These are phyloP conservation scores for Fusarium guadeloupense DNA, from an alignment of 2,329 filamentous ascomycete species.

Conservation along the genomic window DNA sequence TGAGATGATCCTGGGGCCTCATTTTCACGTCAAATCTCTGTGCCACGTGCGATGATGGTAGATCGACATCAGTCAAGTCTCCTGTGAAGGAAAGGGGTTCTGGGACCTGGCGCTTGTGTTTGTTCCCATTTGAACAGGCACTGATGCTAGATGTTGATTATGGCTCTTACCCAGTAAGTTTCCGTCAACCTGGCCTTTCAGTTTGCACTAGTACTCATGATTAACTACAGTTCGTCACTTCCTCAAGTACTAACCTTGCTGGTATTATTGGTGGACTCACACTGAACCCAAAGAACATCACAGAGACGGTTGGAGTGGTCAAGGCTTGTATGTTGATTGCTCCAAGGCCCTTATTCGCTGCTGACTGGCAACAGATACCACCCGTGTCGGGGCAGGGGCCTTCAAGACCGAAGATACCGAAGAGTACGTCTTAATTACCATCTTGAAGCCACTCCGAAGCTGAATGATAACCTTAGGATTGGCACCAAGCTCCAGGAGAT, in stretches of 20 bases:
- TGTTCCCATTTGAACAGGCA: conserved; percentile 42
- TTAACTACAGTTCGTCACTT: conserved; percentile 57
- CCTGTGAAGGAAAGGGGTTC: conserved; percentile 26
- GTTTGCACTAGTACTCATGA: conserved; percentile 16
- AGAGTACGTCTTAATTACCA: conserved; percentile 44
- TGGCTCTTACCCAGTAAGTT: conserved; percentile 48
- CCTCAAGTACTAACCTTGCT: conserved; percentile 61
- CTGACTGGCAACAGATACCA: conserved; percentile 61
- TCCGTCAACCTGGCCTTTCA: conserved; percentile 18
- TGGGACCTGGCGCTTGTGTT: conserved; percentile 31
- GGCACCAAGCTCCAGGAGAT: conserved; percentile 59
- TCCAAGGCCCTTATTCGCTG: conserved; percentile 22
- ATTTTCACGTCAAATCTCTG: conserved; percentile 18
- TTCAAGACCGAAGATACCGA: conserved; percentile 70
- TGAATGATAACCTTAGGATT: conserved; percentile 40
- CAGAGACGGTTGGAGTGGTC: conserved; percentile 70
- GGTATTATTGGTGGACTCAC: conserved; percentile 71
- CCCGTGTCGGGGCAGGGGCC: conserved; percentile 68
- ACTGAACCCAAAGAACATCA: conserved; percentile 68
- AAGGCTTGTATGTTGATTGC: conserved; percentile 64
- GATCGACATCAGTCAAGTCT: conserved; percentile 22
- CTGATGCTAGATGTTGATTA: conserved; percentile 74
- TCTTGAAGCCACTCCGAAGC: conserved; percentile 29
- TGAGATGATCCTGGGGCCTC: conserved; percentile 14
- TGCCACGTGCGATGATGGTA: conserved; percentile 10